Conservation (phyloP, 164 flowering plant species). For the Brasenia schreberi region DNA sequence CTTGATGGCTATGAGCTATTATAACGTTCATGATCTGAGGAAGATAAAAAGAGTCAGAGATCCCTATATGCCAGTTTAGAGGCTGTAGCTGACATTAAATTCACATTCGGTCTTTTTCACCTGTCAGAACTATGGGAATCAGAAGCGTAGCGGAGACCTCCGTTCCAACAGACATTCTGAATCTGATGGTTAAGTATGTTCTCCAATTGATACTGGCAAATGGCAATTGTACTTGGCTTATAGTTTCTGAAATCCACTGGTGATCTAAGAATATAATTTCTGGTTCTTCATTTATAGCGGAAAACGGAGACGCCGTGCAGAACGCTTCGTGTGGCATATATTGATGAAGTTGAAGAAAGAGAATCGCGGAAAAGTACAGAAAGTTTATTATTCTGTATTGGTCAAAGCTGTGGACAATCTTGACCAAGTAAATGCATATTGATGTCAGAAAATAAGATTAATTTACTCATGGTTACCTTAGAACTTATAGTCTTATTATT, state of each 20-base stretch:
- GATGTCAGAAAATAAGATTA: neutral
- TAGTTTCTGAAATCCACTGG: too few species aligned
- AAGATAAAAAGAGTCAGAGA: conserved; percentile 79
- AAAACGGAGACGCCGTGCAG: too few species aligned
- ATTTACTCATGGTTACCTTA: neutral
- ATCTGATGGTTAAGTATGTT: conserved; percentile 92
- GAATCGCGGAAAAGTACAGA: conserved; percentile 59
- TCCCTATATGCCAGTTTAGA: conserved; percentile 71
- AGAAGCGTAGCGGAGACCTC: conserved; percentile 29
- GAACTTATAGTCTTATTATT: neutral
- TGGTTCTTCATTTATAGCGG: neutral
- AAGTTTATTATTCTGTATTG: conserved; percentile 87
- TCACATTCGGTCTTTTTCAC: conserved; percentile 93
- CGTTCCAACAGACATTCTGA: conserved; percentile 90
- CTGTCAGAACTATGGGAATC: conserved; percentile 55
- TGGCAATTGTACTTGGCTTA: too few species aligned
- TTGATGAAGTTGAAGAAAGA: conserved; percentile 96
- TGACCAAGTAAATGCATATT: conserved; percentile 64
- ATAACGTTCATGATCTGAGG: too few species aligned
- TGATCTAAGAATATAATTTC: neutral
- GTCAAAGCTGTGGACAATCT: conserved; percentile 84
- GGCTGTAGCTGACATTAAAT: conserved; percentile 95
- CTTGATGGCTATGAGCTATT: conserved; percentile 78
- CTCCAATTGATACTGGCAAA: too few species aligned
- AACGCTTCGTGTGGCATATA: conserved; percentile 96